Evolutionary conservation across 352 stramenopile genomes (phyloP), one percentile per base, ranked within the genome.

Genomic region (Globisporangium megalacanthum): DNA sequence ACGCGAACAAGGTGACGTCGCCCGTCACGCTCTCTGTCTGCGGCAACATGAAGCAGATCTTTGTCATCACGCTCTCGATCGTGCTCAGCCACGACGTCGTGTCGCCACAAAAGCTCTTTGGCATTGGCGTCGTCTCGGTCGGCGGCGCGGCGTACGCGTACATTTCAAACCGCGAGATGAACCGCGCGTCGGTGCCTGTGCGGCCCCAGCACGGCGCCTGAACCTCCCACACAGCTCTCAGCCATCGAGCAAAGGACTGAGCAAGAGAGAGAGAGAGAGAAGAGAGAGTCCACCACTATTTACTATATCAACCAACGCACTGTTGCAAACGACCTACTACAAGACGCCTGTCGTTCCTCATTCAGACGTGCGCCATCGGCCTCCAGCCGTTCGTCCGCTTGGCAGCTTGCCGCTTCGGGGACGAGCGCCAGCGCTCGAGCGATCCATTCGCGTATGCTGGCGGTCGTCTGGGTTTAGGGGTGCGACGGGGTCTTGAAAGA

Each of bases 41-140:
- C 54, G 89, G 83, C 55, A 97, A 98, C 74, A 84, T 97, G 58
- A 98, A 99, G 73, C 93, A 98, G 79, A 87, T 95, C 52, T 71
- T 88, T 29, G 84, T 93, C 53, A 91, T 91, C 62, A 69, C 77
- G 48, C 77, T 91, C 73, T 92, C 81, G 49, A 89, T 89, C 53
- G 20, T 83, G 45, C 86, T 92, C 60, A 87, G 89, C 64, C 62
- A 85, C 67, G 82, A 92, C 49, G 67, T 77, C 17, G 76, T 92
- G 60, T 84, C 73, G 8, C 66, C 72, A 4, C 77, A 88, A 60
- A 92, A 88, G 55, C 62, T 82, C 55, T 62, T 87, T 41, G 81
- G 79, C 41, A 90, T 90, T 52, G 65, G 70, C 52, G 60, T 94
- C 55, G 83, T 92, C 54, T 79, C 79, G 25, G 56, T 88, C 9